Evolutionary conservation across 2,329 filamentous ascomycete species (phyloP).

Genomic region (Westerdykella aurantiaca): DNA sequence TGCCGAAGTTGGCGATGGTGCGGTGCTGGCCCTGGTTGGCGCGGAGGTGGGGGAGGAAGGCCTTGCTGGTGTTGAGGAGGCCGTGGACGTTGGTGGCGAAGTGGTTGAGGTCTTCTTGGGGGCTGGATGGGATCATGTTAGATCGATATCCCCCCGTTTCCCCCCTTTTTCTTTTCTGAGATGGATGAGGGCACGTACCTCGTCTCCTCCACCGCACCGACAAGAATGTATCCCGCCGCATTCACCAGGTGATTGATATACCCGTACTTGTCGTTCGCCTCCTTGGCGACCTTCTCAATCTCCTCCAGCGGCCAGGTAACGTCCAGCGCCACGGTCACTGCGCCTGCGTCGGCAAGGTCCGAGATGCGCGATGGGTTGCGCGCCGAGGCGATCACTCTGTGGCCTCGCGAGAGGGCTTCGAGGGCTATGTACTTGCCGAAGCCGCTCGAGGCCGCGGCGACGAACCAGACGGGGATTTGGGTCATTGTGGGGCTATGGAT

Average conservation of each 20-base stretch:
- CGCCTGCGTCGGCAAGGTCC: slow-evolving; percentile 32
- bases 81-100: slow-evolving; percentile 55
- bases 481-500: slow-evolving; percentile 5
- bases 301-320: slow-evolving; percentile 35
- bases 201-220: slow-evolving; percentile 44
- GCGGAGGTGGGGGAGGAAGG: slow-evolving; percentile 46
- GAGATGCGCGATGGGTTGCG: slow-evolving; percentile 36
- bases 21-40: slow-evolving; percentile 32
- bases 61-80: slow-evolving; percentile 44
- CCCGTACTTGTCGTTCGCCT: slow-evolving; percentile 38
- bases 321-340: slow-evolving; percentile 37
- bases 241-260: slow-evolving; percentile 45
- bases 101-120: slow-evolving; percentile 36
- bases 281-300: slow-evolving; percentile 34
- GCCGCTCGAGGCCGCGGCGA: slow-evolving; percentile 46
- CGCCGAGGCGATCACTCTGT: slow-evolving; percentile 47
- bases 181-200: slow-evolving; percentile 22
- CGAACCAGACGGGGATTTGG: slow-evolving; percentile 42
- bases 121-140: slow-evolving; percentile 20
- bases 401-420: slow-evolving; percentile 40
- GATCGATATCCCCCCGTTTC: no score
- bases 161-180: no score
- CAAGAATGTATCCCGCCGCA: slow-evolving; percentile 43
- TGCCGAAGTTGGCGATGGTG: slow-evolving; percentile 45
- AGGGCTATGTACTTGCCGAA: slow-evolving; percentile 44